phyloP scores from a whole-genome alignment of 306 rosid genomes.

The Lathyrus sativus region DNA sequence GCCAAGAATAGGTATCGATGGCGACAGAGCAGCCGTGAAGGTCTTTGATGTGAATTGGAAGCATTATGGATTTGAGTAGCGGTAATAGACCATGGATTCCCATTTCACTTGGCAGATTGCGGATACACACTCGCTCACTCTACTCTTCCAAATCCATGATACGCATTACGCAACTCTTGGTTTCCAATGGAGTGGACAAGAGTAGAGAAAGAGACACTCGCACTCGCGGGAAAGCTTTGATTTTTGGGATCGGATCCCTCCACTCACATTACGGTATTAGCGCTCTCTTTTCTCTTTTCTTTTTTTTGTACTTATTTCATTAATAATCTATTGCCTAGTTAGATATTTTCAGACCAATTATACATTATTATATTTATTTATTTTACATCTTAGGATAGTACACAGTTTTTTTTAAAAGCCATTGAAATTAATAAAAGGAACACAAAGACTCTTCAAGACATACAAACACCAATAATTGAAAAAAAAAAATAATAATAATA shows the following conservation, averaged over 20 bases:
- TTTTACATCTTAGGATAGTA: too few relatives aligned
- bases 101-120: constrained; percentile 42
- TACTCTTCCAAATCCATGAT: too few relatives aligned
- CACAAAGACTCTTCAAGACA: too few relatives aligned
- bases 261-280: background rate
- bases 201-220: background rate
- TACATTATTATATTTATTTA: too few relatives aligned
- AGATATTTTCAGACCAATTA: too few relatives aligned
- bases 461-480: too few relatives aligned
- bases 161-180: background rate
- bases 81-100: constrained; percentile 94
- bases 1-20: constrained; percentile 93
- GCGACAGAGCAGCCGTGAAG: constrained; percentile 71
- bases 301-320: too few relatives aligned
- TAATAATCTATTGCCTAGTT: too few relatives aligned
- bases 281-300: background rate
- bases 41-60: constrained; percentile 78
- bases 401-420: too few relatives aligned
- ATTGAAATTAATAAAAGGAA: too few relatives aligned
- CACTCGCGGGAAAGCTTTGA: constrained; percentile 2
- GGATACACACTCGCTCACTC: background rate
- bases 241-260: background rate
- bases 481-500: too few relatives aligned
- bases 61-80: constrained; percentile 81
- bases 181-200: background rate